phyloP scores from a whole-genome alignment of 2,329 filamentous ascomycete species.

The Aspergillus melleus region DNA sequence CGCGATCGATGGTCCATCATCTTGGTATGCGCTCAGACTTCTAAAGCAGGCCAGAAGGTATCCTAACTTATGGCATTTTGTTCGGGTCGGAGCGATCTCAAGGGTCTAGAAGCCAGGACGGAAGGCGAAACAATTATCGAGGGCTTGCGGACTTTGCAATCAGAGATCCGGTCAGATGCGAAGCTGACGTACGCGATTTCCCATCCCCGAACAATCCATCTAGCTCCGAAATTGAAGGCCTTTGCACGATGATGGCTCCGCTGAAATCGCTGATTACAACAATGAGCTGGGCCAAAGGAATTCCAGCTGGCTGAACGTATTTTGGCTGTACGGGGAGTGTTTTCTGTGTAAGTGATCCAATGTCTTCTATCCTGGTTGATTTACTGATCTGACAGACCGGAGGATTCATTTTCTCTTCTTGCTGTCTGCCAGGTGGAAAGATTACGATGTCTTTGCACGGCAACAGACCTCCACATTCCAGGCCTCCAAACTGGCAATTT shows the following conservation, averaged over 20 bases:
- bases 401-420: conserved; percentile 79
- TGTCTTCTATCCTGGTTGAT: not conserved
- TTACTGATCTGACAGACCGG: conserved; percentile 49
- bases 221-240: conserved; percentile 53
- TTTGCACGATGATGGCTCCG: conserved; percentile 71
- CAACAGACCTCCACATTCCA: conserved; percentile 93
- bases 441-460: conserved; percentile 82
- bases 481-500: conserved; percentile 81
- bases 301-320: conserved; percentile 76
- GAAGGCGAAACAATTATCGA: conserved; percentile 88
- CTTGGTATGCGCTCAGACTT: conserved; percentile 58
- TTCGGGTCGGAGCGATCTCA: conserved; percentile 78
- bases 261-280: conserved; percentile 82
- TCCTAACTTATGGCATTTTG: not conserved
- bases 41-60: not conserved
- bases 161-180: conserved; percentile 89
- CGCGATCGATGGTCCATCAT: conserved; percentile 92
- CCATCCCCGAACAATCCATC: not conserved
- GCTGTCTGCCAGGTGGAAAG: conserved; percentile 77
- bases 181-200: conserved; percentile 65
- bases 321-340: conserved; percentile 92
- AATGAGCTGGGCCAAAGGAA: conserved; percentile 73
- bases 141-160: conserved; percentile 79
- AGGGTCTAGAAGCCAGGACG: conserved; percentile 60
- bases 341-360: conserved; percentile 64